A percentile compares a stretch with the other conserved stretches of the same genome.
Conservation (phyloP, 116 monocot genomes). For the Phalaenopsis hybrid region DNA sequence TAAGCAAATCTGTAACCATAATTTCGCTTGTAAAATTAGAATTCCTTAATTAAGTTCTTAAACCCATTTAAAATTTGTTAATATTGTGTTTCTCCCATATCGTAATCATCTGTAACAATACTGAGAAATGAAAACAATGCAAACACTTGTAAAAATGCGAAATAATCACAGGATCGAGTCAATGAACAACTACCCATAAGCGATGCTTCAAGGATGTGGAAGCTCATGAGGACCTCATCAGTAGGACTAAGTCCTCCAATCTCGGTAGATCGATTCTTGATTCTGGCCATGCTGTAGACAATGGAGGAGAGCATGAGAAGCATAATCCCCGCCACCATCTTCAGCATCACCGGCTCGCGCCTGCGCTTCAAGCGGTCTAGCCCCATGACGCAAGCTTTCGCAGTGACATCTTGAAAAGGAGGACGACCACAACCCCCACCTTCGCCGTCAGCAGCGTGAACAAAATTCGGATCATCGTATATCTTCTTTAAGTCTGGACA, state of each 20-base stretch:
- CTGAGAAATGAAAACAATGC: neutral
- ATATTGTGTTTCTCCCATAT: neutral
- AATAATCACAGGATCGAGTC: neutral
- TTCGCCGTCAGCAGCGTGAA: constrained; percentile 53
- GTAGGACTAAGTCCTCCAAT: constrained; percentile 42
- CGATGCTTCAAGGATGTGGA: constrained; percentile 67
- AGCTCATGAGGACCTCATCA: constrained; percentile 67
- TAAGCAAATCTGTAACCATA: neutral
- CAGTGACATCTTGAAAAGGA: constrained; percentile 57
- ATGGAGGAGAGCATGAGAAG: constrained; percentile 46
- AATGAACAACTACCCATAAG: constrained; percentile 44
- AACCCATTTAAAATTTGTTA: neutral
- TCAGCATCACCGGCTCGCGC: constrained; percentile 55
- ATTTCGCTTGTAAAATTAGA: neutral
- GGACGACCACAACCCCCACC: constrained; percentile 33
- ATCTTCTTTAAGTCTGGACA: neutral
- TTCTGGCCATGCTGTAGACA: constrained; percentile 39
- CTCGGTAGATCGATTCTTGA: constrained; percentile 31
- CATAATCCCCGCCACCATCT: constrained; percentile 47
- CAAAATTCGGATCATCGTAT: constrained; percentile 67
- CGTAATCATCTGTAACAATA: neutral
- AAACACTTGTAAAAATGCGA: neutral
- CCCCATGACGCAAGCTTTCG: constrained; percentile 48
- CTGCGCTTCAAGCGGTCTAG: constrained; percentile 72
- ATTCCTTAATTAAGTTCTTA: neutral